A percentile compares a stretch with the other conserved stretches of the same genome.
phyloP scores from a whole-genome alignment of 176 grass and related monocot genomes.

The Cymbopogon citratus region DNA sequence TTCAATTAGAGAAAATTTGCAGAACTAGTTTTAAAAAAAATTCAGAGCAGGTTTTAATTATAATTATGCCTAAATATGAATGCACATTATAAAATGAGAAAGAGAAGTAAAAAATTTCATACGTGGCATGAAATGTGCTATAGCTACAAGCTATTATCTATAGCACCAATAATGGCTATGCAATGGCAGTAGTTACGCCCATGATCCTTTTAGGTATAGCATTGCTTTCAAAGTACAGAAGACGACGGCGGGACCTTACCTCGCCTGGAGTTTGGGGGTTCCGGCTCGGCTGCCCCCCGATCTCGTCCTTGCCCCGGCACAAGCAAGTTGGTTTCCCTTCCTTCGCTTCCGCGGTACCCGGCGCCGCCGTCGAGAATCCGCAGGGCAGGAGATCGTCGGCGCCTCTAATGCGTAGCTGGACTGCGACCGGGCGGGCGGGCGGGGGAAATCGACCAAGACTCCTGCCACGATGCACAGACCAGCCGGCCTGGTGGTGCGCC shows the following conservation, averaged over 20 bases:
- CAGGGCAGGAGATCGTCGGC: neutral
- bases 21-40: neutral
- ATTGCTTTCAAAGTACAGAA: neutral
- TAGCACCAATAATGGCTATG: neutral
- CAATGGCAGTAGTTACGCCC: neutral
- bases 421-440: neutral
- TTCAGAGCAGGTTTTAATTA: neutral
- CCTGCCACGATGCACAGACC: neutral
- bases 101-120: neutral
- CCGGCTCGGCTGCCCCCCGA: neutral
- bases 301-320: neutral
- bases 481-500: neutral
- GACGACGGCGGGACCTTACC: neutral
- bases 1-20: neutral
- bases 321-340: neutral
- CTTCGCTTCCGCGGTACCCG: neutral
- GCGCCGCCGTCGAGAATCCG: neutral
- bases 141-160: conserved; percentile 2
- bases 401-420: neutral
- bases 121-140: neutral
- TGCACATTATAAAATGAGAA: neutral
- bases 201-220: neutral
- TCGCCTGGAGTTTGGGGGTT: neutral
- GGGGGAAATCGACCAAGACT: neutral
- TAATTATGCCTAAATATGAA: neutral